Evolutionary conservation across 257 asterid genomes (phyloP), one percentile per base, ranked within the genome.

Genomic region (Coffea canephora): DNA sequence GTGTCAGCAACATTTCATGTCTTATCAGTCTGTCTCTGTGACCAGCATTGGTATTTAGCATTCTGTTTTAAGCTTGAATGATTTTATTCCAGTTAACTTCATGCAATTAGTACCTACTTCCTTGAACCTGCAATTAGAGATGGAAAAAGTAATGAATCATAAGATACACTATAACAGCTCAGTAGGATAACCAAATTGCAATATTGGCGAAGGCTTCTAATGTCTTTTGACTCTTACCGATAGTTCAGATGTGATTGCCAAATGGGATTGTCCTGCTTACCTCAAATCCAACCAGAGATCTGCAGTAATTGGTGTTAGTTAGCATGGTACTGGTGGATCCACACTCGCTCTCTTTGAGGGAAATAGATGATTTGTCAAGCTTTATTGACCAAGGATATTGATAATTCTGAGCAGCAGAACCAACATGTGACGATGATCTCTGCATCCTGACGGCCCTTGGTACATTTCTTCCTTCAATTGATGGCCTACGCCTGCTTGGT

Each of bases 391-490:
- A 92, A 1, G 98, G 99, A 52, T 90, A 90, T 54, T 90, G 97
- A 75, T 88, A 89, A 27, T 79, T 86, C 79, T 90, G 96, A 49
- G 94, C 90, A 6, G 87, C 77, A 1, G 97, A 85, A 10, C 93
- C 97, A 12, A 96, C 89, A 34, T 94, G 97, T 9, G 99, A 96
- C 25, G 98, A 88, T 15, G 99, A 96, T 59, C 99, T 80, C 68
- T 96, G 98, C 99, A 96, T 96, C 82, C 86, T 84, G 0, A 92
- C 97, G 0, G 97, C 98, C 74, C 97, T 83, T 1, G 99, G 98
- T 1, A 96, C 95, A 59, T 90, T 96, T 74, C 98, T 85, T 3
- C 99, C 98, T 82, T 96, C 98, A 1, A 96, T 77, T 0, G 99
- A 93, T 18, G 96, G 94, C 84, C 93, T 85, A 0, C 97, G 82